Conservation (phyloP, 2,329 filamentous ascomycete genomes). For the Xylaria sp. region DNA sequence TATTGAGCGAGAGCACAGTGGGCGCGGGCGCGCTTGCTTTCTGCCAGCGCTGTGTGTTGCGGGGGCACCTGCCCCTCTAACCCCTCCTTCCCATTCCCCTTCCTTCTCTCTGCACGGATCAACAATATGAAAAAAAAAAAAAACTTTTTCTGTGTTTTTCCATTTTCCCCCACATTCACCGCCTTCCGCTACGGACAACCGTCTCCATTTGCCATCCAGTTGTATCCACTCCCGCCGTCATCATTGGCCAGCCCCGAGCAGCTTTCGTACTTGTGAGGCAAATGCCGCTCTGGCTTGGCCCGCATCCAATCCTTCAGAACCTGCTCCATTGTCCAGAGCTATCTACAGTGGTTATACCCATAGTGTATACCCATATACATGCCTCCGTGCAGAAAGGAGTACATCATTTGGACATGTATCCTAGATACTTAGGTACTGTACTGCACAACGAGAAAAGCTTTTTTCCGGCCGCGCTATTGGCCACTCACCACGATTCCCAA, state of each 20-base stretch:
- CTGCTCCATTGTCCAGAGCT: neutral
- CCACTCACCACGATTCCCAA: neutral
- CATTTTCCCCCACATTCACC: constrained; percentile 30
- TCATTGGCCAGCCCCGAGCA: constrained; percentile 13
- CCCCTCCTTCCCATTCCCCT: constrained; percentile 30
- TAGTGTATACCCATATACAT: no score
- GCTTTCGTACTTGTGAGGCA: constrained; percentile 18
- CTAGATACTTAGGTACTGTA: neutral
- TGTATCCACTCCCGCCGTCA: neutral
- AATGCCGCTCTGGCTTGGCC: constrained; percentile 22
- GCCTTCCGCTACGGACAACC: constrained; percentile 10
- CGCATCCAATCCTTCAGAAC: neutral
- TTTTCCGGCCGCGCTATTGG: neutral
- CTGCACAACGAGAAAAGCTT: neutral
- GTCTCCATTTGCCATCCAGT: constrained; percentile 1
- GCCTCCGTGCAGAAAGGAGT: no score
- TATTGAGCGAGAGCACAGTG: constrained; percentile 24
- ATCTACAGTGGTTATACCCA: neutral
- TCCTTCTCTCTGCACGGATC: constrained; percentile 26
- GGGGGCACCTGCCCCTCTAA: constrained; percentile 31
- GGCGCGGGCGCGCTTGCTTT: constrained; percentile 21
- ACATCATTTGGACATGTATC: no score
- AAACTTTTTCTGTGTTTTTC: constrained; percentile 22
- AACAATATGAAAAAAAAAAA: constrained; percentile 18
- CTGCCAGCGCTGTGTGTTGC: constrained; percentile 26